Evolutionary conservation across 768 basidiomycete genomes (phyloP).

Genomic region (Hemileccinum rubropunctum): DNA sequence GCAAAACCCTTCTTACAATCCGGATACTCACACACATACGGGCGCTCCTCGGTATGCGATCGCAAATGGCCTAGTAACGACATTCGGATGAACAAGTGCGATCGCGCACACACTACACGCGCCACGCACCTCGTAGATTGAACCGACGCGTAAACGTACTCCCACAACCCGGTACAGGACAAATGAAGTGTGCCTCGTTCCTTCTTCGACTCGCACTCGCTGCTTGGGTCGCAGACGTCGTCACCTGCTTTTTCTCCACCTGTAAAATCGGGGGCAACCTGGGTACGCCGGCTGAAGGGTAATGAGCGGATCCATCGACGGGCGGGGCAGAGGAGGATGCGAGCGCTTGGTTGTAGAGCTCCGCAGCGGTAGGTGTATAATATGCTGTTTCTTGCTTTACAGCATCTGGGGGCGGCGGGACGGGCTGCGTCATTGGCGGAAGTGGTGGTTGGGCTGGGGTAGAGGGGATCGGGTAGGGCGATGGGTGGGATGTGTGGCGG

Average conservation of each 20-base stretch:
- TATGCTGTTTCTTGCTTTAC: constrained; percentile 43
- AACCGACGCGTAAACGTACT: constrained; percentile 96
- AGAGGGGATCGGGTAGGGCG: constrained; percentile 38
- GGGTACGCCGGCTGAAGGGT: constrained; percentile 35
- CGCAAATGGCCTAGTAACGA: constrained; percentile 72
- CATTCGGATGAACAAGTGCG: constrained; percentile 5
- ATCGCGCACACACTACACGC: background rate
- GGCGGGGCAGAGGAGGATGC: constrained; percentile 28
- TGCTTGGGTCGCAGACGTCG: constrained; percentile 88
- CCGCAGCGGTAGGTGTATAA: constrained; percentile 52
- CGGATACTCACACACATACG: constrained; percentile 90
- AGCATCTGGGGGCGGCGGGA: constrained; percentile 20
- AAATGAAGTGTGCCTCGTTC: constrained; percentile 90
- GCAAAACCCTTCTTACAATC: constrained; percentile 96
- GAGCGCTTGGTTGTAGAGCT: constrained; percentile 51
- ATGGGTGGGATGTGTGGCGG: constrained; percentile 40
- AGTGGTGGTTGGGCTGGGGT: constrained; percentile 27
- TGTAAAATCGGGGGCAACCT: constrained; percentile 81
- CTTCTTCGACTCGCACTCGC: constrained; percentile 87
- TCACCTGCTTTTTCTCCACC: constrained; percentile 93
- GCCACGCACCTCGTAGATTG: constrained; percentile 69
- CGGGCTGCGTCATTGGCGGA: constrained; percentile 24
- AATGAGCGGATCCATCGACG: constrained; percentile 27
- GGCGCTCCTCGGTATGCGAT: constrained; percentile 93
- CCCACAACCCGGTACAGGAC: constrained; percentile 93